These are phyloP conservation scores for Anthracocystis walkeri DNA, from an alignment of 1,284 basidiomycete species.

Conservation along the genomic window DNA sequence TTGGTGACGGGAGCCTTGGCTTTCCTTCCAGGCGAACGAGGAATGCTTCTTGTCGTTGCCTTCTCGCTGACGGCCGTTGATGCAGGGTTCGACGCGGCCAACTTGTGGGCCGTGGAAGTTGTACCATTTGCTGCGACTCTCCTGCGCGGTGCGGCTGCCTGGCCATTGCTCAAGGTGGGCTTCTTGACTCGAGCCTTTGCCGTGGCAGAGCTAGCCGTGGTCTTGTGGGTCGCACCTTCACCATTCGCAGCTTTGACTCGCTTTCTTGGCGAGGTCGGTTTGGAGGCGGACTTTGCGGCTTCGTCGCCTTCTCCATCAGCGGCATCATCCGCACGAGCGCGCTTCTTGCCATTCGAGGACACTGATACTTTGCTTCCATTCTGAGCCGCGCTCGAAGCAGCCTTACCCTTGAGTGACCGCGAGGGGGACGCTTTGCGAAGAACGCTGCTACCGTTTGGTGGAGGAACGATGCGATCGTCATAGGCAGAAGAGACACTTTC, in stretches of 20 bases:
- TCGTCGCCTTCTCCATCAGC: not conserved
- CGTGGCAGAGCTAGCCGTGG: not conserved
- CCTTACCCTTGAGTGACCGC: slow-evolving; percentile 24
- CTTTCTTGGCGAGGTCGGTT: slow-evolving; percentile 19
- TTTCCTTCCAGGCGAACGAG: slow-evolving; percentile 18
- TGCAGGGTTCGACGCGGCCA: not conserved
- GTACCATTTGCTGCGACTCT: slow-evolving; percentile 14
- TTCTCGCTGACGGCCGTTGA: not conserved
- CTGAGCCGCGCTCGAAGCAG: not conserved
- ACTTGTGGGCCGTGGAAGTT: not conserved
- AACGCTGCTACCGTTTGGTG: slow-evolving; percentile 5
- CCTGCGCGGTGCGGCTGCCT: not conserved
- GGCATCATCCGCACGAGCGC: slow-evolving; percentile 10
- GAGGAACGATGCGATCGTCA: slow-evolving; percentile 29
- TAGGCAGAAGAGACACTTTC: slow-evolving; percentile 17
- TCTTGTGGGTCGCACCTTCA: slow-evolving; percentile 10
- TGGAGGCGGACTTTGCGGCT: not conserved
- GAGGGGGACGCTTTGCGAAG: slow-evolving; percentile 23
- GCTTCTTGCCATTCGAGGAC: slow-evolving; percentile 20
- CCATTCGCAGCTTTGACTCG: slow-evolving; percentile 10
- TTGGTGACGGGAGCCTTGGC: not conserved
- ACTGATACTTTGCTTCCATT: not conserved
- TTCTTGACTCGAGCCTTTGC: slow-evolving; percentile 13
- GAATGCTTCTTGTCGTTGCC: not conserved
- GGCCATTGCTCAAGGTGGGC: not conserved